Percentiles rank a stretch among this genome's conserved stretches.
These are phyloP conservation scores for Pelargonium australe DNA, from an alignment of 441 rosid genomes.

Conservation along the genomic window DNA sequence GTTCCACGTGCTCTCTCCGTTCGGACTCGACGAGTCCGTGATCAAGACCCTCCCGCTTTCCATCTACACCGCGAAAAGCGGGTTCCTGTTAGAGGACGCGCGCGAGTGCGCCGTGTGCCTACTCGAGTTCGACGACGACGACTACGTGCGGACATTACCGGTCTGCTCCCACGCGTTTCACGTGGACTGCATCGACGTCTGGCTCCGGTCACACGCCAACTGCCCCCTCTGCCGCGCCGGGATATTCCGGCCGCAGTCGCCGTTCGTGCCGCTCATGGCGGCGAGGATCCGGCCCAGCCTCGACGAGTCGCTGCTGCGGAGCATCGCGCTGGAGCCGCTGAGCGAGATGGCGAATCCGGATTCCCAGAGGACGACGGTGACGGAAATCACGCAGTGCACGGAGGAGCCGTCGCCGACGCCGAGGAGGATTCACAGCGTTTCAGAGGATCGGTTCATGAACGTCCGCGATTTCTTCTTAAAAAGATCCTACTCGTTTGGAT, in stretches of 20 bases:
- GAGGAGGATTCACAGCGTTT: conserved; percentile 9
- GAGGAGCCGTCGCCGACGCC: conserved; percentile 48
- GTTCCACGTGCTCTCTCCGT: conserved; percentile 69
- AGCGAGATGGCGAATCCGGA: conserved; percentile 11
- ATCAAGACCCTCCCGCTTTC: conserved; percentile 58
- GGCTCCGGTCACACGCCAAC: conserved; percentile 68
- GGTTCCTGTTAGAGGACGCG: conserved; percentile 3
- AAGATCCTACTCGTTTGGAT: conserved; percentile 76
- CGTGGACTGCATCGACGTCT: conserved; percentile 65
- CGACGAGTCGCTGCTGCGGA: conserved; percentile 43
- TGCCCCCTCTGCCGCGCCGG: conserved; percentile 73
- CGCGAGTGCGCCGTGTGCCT: conserved; percentile 56
- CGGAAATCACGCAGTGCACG: conserved; percentile 46
- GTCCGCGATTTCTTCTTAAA: conserved; percentile 41
- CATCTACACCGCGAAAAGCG: conserved; percentile 31
- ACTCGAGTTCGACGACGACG: conserved; percentile 61
- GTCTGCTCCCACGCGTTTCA: conserved; percentile 60
- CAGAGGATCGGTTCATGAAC: conserved; percentile 38
- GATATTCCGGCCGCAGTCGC: conserved; percentile 47
- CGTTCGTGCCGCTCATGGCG: conserved; percentile 79
- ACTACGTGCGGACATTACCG: conserved; percentile 60
- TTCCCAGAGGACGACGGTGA: conserved; percentile 13
- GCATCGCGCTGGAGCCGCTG: conserved; percentile 28
- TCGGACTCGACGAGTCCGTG: conserved; percentile 60
- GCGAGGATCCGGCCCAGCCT: conserved; percentile 75